Evolutionary conservation across 495 filamentous ascomycete species (phyloP).

Genomic region (Lasiosphaeria ovina): DNA sequence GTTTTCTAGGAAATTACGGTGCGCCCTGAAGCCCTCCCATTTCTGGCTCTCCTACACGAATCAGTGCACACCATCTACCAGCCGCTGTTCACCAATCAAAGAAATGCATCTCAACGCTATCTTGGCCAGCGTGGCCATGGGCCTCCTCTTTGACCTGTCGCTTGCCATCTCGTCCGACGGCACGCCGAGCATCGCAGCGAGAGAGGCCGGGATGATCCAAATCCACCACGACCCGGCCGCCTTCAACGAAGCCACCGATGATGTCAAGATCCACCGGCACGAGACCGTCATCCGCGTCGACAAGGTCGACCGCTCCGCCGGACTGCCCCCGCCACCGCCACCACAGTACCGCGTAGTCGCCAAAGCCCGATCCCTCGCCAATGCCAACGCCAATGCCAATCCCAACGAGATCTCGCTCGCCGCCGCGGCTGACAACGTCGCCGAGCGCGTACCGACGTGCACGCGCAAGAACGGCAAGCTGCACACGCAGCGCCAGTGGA

Average conservation of each 20-base stretch:
- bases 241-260: background rate
- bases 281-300: background rate
- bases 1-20: no score
- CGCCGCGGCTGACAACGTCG: background rate
- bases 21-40: no score
- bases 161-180: no score
- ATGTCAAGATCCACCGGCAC: background rate
- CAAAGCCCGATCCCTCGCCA: no score
- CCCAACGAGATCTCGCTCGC: no score
- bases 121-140: no score
- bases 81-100: no score
- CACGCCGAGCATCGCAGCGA: background rate
- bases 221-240: background rate
- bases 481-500: slow-evolving; percentile 14
- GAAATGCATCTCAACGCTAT: no score
- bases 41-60: no score
- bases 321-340: background rate
- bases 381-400: no score
- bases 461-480: slow-evolving; percentile 9
- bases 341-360: background rate
- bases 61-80: no score
- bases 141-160: no score
- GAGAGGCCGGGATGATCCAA: background rate
- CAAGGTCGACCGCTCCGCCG: background rate
- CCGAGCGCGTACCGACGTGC: slow-evolving; percentile 7